Conservation (phyloP, 306 rosid species). For the Purshia tridentata region DNA sequence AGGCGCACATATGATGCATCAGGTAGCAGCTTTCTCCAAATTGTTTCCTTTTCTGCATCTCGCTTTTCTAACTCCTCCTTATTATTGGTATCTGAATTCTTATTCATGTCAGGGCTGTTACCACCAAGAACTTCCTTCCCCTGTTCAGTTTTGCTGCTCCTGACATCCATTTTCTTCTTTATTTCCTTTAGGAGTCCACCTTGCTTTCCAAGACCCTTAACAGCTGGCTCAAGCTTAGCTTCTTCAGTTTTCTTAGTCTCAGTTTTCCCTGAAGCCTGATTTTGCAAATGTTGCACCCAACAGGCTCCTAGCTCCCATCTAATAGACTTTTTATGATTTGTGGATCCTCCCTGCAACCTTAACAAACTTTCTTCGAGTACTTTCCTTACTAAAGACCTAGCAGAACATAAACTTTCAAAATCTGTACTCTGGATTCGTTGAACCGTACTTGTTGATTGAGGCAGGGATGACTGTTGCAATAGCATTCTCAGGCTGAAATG, state of each 20-base stretch:
- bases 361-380: conserved; percentile 71
- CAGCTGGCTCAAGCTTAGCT: conserved; percentile 71
- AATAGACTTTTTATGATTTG: conserved; percentile 52
- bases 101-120: conserved; percentile 39
- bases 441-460: conserved; percentile 47
- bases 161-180: conserved; percentile 70
- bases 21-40: conserved; percentile 78
- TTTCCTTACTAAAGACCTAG: conserved; percentile 61
- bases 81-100: conserved; percentile 46
- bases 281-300: conserved; percentile 96
- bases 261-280: conserved; percentile 71
- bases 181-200: conserved; percentile 92
- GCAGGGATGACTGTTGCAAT: conserved; percentile 64
- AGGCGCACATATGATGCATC: conserved; percentile 84
- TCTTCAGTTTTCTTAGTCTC: conserved; percentile 76
- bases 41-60: conserved; percentile 63
- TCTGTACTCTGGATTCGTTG: conserved; percentile 56
- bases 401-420: conserved; percentile 43
- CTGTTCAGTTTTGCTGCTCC: conserved; percentile 58
- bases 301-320: conserved; percentile 99
- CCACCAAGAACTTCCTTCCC: conserved; percentile 48
- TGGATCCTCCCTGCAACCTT: conserved; percentile 69
- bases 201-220: conserved; percentile 97
- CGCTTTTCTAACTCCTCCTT: conserved; percentile 61
- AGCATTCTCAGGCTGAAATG: conserved; percentile 77